These are phyloP conservation scores for Pseudofabraea citricarpa DNA, from an alignment of 2,329 filamentous ascomycete genomes.

Conservation along the genomic window DNA sequence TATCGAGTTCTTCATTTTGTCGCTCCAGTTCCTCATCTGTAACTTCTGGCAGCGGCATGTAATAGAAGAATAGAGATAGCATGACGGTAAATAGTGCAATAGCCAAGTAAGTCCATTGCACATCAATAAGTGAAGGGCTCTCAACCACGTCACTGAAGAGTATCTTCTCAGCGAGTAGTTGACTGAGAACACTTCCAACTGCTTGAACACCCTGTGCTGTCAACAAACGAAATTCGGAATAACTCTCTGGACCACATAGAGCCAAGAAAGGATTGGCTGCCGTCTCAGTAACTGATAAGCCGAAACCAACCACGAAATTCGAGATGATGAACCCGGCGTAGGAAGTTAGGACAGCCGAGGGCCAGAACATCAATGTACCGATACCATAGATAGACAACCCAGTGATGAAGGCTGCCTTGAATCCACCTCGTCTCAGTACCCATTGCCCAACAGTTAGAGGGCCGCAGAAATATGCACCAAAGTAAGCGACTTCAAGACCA, in stretches of 20 bases:
- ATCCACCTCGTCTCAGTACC: slow-evolving; percentile 67
- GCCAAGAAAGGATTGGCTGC: slow-evolving; percentile 71
- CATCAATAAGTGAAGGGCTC: slow-evolving; percentile 58
- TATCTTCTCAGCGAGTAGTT: slow-evolving; percentile 66
- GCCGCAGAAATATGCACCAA: slow-evolving; percentile 65
- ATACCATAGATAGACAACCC: slow-evolving; percentile 71
- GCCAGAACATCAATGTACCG: slow-evolving; percentile 84
- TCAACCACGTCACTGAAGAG: slow-evolving; percentile 59
- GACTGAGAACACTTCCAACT: slow-evolving; percentile 68
- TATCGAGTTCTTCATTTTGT: slow-evolving; percentile 28
- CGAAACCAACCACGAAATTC: slow-evolving; percentile 71
- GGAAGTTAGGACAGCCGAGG: slow-evolving; percentile 67
- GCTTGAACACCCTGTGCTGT: slow-evolving; percentile 73
- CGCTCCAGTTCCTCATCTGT: slow-evolving; percentile 47
- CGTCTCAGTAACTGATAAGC: slow-evolving; percentile 72
- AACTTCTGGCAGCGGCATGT: slow-evolving; percentile 59
- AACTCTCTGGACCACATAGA: slow-evolving; percentile 68
- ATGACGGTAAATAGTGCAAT: slow-evolving; percentile 70
- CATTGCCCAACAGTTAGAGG: slow-evolving; percentile 65
- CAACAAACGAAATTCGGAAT: slow-evolving; percentile 70
- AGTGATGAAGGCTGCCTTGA: slow-evolving; percentile 75
- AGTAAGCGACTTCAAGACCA: slow-evolving; percentile 67
- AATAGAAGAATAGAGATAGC: slow-evolving; percentile 65
- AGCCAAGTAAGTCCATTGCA: slow-evolving; percentile 83
- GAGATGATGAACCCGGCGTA: slow-evolving; percentile 75